Evolutionary conservation across 2,329 filamentous ascomycete species (phyloP), one percentile per base, ranked within the genome.

Genomic region (Sporothrix sp.): DNA sequence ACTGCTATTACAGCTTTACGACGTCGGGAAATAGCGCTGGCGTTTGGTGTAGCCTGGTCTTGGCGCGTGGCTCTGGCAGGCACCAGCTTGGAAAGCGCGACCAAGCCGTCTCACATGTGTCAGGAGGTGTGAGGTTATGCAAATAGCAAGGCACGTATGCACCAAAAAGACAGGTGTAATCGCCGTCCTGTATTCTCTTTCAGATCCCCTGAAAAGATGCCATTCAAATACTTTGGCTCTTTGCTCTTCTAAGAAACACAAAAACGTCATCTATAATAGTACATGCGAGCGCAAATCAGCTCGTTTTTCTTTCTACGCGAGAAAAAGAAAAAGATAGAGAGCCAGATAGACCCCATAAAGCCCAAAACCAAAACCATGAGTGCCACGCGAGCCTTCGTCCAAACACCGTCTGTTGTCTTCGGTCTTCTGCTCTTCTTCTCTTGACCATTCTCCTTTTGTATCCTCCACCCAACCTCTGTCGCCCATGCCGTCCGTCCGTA

Each of bases 31-130:
- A 42, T 33, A 44, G 42, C 27, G 40, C 27, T n/a, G n/a, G n/a
- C n/a, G n/a, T n/a, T n/a, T n/a, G n/a, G n/a, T n/a, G n/a, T n/a
- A n/a, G 27, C 27, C 20, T 9, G 9, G 43, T 20, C 43, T 45
- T 45, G 43, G 43, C 30, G 30, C 1, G 20, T 45, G 43, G 43
- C 43, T 30, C 43, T 45, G 43, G 28, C 42, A 45, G 42, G 42
- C 42, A 45, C 42, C 42, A 35, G 42, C 39, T 45, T 33, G 43
- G 30, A 45, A 35, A 30, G 30, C 28, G 20, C 40, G 28, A 33
- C 11, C 4, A 27, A 14, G 18, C 42, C 20, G 43, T 45, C 43
- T 45, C 43, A 45, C 43, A 45, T 35, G 43, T 45, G 43, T 45
- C 30, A 27, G 13, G 23, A 39, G 20, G 4, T 7, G 25, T 10